A percentile compares a stretch with the other conserved stretches of the same genome.
Evolutionary conservation across 1,284 basidiomycete genomes (phyloP).

Genomic region (Grifola frondosa): DNA sequence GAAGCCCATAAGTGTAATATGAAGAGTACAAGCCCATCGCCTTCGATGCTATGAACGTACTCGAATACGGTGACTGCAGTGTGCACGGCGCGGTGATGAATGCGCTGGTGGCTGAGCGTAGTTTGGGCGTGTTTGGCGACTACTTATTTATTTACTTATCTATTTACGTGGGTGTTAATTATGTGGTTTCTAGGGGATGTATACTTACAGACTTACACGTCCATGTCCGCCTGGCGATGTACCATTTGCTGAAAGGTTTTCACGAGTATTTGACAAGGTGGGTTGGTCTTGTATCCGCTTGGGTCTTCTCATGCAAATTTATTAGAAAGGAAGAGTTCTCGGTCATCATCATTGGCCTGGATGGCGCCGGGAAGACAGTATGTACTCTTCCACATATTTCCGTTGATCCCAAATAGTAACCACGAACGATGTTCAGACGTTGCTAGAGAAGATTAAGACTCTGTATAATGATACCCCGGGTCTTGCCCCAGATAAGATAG

Average conservation of each 20-base stretch:
- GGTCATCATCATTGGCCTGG: constrained; percentile 87
- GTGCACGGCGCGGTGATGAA: not conserved
- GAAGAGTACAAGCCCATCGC: constrained; percentile 45
- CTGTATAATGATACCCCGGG: constrained; percentile 85
- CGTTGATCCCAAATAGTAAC: constrained; percentile 1
- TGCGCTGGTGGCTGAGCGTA: too few species aligned
- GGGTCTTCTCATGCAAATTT: constrained; percentile 16
- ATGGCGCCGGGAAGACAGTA: constrained; percentile 91
- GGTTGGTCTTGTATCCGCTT: constrained; percentile 33
- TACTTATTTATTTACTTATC: too few species aligned
- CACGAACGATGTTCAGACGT: constrained; percentile 52
- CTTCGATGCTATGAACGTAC: constrained; percentile 8
- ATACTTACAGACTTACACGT: too few species aligned
- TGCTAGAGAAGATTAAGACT: constrained; percentile 91
- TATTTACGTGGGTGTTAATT: too few species aligned
- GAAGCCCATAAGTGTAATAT: constrained; percentile 68
- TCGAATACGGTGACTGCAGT: constrained; percentile 8
- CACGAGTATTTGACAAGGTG: constrained; percentile 87
- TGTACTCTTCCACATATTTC: constrained; percentile 20
- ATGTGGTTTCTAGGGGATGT: too few species aligned
- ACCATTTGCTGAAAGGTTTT: constrained; percentile 87
- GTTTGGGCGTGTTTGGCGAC: constrained; percentile 16
- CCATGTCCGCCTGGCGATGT: constrained; percentile 51
- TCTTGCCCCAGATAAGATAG: constrained; percentile 85
- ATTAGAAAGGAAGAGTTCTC: constrained; percentile 89